Conservation (phyloP, 441 rosid species). For the Metrosideros polymorpha region DNA sequence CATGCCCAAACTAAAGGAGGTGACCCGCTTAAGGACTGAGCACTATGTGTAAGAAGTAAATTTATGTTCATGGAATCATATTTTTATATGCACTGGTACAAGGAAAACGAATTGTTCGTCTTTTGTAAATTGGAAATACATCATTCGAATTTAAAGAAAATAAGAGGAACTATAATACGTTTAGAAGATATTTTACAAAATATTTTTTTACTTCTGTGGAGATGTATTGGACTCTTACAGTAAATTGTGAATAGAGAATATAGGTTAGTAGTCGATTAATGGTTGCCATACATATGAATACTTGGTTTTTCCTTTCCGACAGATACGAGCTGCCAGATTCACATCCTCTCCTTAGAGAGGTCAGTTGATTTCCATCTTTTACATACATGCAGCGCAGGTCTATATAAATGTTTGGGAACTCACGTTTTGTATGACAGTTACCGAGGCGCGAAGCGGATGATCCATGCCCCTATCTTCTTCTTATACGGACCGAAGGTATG, state of each 20-base stretch:
- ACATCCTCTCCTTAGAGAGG: constrained; percentile 8
- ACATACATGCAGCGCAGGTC: background rate
- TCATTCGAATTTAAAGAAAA: background rate
- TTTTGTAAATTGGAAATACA: background rate
- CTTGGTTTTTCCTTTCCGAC: background rate
- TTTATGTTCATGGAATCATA: background rate
- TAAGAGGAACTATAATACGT: no score
- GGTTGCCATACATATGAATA: background rate
- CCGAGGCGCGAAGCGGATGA: constrained; percentile 80
- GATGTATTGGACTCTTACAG: no score
- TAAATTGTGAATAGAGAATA: background rate
- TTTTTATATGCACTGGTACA: background rate
- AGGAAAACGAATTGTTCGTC: background rate
- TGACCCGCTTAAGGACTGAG: constrained; percentile 9
- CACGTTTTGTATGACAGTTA: constrained; percentile 37
- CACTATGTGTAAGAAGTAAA: constrained; percentile 4
- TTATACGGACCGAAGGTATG: constrained; percentile 91
- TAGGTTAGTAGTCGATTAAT: background rate
- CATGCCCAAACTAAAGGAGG: background rate
- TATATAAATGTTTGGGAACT: background rate
- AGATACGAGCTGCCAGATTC: constrained; percentile 12
- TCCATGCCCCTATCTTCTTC: constrained; percentile 91
- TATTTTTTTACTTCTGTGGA: no score
- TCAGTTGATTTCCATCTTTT: background rate
- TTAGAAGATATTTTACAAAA: no score